These are phyloP conservation scores for Bolboschoenoplectus hybrid DNA, from an alignment of 202 grass and related monocot genomes.

Conservation along the genomic window DNA sequence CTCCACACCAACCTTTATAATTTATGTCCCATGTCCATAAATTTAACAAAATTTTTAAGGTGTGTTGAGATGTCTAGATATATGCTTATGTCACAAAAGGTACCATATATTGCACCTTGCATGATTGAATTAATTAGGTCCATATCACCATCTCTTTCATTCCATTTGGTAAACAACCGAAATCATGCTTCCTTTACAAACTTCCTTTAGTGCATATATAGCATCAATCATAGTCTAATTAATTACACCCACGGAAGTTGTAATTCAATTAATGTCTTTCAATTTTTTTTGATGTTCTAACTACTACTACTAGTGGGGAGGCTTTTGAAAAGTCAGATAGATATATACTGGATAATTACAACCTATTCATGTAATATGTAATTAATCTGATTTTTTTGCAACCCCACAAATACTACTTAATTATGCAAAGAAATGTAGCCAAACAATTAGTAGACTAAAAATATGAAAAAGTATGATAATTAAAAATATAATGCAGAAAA, in stretches of 20 bases:
- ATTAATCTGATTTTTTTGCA: background rate
- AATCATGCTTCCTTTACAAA: conserved; percentile 23
- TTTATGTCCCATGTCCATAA: background rate
- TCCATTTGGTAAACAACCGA: conserved; percentile 30
- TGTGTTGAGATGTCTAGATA: conserved; percentile 6
- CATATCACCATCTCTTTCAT: background rate
- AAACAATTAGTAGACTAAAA: background rate
- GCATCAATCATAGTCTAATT: conserved; percentile 18
- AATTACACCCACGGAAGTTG: background rate
- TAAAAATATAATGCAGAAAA: background rate
- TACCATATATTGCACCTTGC: conserved; percentile 2
- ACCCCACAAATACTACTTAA: background rate
- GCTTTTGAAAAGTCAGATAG: conserved; percentile 22
- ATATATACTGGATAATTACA: background rate
- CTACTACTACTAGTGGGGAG: background rate
- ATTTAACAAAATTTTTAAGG: background rate
- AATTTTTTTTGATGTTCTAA: conserved; percentile 31
- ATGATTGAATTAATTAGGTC: conserved; percentile 27
- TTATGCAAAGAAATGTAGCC: background rate
- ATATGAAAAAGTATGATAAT: background rate
- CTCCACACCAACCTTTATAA: background rate
- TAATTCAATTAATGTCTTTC: background rate
- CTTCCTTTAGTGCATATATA: background rate
- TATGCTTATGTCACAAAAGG: background rate
- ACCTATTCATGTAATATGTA: background rate